phyloP scores from a whole-genome alignment of 306 rosid species.

The Dalbergia cochinchinensis region DNA sequence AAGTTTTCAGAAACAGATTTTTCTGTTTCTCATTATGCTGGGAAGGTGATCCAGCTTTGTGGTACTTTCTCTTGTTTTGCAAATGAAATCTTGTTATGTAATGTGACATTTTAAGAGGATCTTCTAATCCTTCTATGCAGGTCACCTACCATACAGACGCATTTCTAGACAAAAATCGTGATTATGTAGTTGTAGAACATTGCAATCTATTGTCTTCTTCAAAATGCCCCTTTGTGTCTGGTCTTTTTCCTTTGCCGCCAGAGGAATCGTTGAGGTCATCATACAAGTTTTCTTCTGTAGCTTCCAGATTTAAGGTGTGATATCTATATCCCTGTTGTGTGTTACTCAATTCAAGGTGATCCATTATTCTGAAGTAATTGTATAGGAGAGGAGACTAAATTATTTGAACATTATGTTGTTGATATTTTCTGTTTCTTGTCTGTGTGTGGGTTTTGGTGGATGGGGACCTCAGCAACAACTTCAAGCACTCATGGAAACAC shows the following conservation, averaged over 20 bases:
- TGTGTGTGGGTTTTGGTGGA: not conserved
- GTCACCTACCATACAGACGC: constrained; percentile 91
- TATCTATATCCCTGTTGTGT: constrained; percentile 14
- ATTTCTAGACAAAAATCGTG: constrained; percentile 95
- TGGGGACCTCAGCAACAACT: constrained; percentile 86
- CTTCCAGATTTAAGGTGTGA: constrained; percentile 91
- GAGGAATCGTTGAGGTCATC: constrained; percentile 96
- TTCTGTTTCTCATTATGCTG: constrained; percentile 93
- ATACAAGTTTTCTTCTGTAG: constrained; percentile 94
- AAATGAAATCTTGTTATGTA: constrained; percentile 17
- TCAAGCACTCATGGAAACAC: constrained; percentile 96
- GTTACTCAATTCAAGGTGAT: not conserved
- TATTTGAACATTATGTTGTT: constrained; percentile 39
- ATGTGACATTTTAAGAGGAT: constrained; percentile 25
- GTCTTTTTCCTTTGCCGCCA: constrained; percentile 69
- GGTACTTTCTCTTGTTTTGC: constrained; percentile 38
- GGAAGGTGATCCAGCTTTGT: constrained; percentile 69
- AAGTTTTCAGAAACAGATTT: constrained; percentile 96
- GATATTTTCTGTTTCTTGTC: constrained; percentile 24
- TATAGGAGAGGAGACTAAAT: not conserved
- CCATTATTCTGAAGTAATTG: constrained; percentile 3
- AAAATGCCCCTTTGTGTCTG: constrained; percentile 78
- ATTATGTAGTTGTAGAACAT: constrained; percentile 94
- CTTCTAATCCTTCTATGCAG: constrained; percentile 54
- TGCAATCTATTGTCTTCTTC: constrained; percentile 89